Conservation (phyloP, 2,329 filamentous ascomycete species). For the Fusarium chuoi region DNA sequence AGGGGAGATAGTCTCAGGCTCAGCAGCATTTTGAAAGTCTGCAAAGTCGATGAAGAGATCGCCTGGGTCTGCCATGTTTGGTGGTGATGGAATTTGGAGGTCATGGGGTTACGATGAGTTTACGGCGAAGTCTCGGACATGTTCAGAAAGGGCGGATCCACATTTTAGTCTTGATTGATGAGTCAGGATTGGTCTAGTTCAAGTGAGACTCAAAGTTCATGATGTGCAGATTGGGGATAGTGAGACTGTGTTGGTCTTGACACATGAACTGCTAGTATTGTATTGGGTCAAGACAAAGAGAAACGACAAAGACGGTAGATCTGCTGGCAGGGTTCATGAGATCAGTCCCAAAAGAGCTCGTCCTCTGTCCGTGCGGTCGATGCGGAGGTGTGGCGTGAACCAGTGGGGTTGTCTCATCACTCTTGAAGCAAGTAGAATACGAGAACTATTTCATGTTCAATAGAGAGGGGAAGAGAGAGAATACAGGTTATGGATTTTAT, state of each 20-base stretch:
- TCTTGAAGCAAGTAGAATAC: not conserved
- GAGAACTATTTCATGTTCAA: not conserved
- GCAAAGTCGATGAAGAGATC: not conserved
- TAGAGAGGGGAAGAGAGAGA: not conserved
- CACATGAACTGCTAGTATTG: not conserved
- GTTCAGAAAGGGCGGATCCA: constrained; percentile 37
- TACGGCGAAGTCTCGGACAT: constrained; percentile 33
- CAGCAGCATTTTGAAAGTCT: not conserved
- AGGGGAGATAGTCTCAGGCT: constrained; percentile 17
- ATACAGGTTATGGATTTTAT: not conserved
- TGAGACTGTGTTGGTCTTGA: not conserved
- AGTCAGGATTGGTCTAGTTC: constrained; percentile 5
- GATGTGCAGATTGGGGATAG: not conserved
- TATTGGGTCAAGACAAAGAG: not conserved
- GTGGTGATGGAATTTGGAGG: constrained; percentile 4
- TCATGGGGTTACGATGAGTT: constrained; percentile 11
- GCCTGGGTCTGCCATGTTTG: constrained; percentile 15
- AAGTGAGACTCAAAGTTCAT: not conserved
- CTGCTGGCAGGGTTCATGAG: not conserved
- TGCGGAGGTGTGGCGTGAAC: not conserved
- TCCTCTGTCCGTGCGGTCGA: not conserved
- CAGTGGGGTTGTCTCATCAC: not conserved
- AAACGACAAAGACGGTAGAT: not conserved
- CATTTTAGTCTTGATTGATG: constrained; percentile 11
- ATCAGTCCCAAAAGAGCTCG: not conserved